Conservation (phyloP, 2,329 filamentous ascomycete species). For the Fusarium torreyae region DNA sequence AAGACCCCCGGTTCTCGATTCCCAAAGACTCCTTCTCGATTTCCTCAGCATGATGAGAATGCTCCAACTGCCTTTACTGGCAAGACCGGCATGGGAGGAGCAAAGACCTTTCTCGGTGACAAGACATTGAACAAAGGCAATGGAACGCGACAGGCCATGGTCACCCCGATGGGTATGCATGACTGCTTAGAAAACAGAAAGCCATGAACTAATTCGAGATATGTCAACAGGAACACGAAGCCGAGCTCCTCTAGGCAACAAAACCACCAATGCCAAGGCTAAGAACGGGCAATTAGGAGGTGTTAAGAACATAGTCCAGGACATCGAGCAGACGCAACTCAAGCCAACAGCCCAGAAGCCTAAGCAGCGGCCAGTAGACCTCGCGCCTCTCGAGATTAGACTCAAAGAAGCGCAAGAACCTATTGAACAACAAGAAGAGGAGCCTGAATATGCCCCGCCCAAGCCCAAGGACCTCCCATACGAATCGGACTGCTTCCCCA, state of each 20-base stretch:
- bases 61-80: constrained; percentile 60
- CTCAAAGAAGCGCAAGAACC: constrained; percentile 69
- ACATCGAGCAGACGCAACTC: constrained; percentile 73
- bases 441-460: constrained; percentile 92
- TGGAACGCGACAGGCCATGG: constrained; percentile 69
- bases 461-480: constrained; percentile 76
- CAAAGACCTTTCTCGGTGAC: constrained; percentile 68
- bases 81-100: constrained; percentile 65
- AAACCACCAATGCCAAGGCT: constrained; percentile 95
- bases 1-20: constrained; percentile 85
- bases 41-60: constrained; percentile 89
- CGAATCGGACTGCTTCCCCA: constrained; percentile 77
- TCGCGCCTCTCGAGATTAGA: constrained; percentile 73
- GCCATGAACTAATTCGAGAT: constrained; percentile 24
- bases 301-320: constrained; percentile 71
- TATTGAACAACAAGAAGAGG: constrained; percentile 65
- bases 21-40: constrained; percentile 86
- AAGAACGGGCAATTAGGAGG: constrained; percentile 76
- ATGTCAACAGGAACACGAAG: constrained; percentile 61
- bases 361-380: constrained; percentile 69
- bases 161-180: constrained; percentile 85
- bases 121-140: constrained; percentile 66
- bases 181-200: neutral
- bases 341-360: constrained; percentile 74
- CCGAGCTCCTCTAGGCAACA: constrained; percentile 89